phyloP scores from a whole-genome alignment of 345 rosid species.

The Aurinia saxatilis region DNA sequence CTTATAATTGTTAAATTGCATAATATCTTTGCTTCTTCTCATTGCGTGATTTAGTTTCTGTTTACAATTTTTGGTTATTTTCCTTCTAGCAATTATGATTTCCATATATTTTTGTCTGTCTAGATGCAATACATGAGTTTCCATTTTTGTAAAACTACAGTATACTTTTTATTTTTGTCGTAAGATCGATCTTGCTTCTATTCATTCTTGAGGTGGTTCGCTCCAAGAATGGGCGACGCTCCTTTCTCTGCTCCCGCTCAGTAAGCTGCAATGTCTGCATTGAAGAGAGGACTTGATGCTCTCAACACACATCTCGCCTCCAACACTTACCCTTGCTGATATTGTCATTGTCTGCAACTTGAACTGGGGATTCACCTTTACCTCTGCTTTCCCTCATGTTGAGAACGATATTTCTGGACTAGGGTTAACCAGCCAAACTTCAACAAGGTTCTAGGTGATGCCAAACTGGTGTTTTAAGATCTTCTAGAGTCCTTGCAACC shows the following conservation, averaged over 20 bases:
- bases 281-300: constrained; percentile 38
- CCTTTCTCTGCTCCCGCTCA: constrained; percentile 57
- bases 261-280: constrained; percentile 24
- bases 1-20: background rate
- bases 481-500: constrained; percentile 8
- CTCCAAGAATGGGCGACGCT: constrained; percentile 50
- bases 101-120: too few species aligned
- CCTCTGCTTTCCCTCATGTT: constrained; percentile 78
- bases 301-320: constrained; percentile 57
- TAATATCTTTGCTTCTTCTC: background rate
- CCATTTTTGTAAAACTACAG: too few species aligned
- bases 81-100: background rate
- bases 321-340: constrained; percentile 83
- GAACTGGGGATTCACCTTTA: constrained; percentile 50
- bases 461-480: constrained; percentile 25
- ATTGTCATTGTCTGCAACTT: constrained; percentile 61
- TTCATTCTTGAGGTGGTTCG: constrained; percentile 29
- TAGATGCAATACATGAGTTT: too few species aligned
- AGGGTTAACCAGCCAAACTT: constrained; percentile 82
- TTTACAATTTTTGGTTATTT: background rate
- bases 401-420: constrained; percentile 94
- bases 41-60: background rate
- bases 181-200: too few species aligned
- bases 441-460: constrained; percentile 68
- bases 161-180: too few species aligned